Evolutionary conservation across 2,329 filamentous ascomycete species (phyloP), one percentile per base, ranked within the genome.

Genomic region (Graphilbum fragrans): DNA sequence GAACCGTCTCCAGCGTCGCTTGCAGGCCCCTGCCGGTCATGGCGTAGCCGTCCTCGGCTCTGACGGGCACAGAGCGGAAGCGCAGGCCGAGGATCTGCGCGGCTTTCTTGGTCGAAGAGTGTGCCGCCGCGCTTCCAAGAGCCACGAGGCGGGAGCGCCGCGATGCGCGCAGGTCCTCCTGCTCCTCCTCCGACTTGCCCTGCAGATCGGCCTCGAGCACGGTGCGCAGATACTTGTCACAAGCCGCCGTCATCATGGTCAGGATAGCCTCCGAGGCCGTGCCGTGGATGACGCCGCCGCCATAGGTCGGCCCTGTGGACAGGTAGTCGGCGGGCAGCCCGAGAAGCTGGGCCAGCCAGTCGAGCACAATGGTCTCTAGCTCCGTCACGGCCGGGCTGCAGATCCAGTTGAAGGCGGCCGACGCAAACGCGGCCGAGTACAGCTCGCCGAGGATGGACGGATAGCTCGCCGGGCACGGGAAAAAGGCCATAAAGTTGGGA

Each of bases 391-490:
- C 87, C 1, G 90, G 90, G 6, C 81, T 87, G 63, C 90, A 95
- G 49, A 95, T 79, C 90, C 90, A 96, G 63, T 96, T 96, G 70
- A 96, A 96, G 32, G 86, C 86, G 1, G 90, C 86, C 16, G 85
- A 85, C 12, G 80, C 92, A 62, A 95, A 88, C 7, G 86, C 82
- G 5, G 85, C 80, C 35, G 79, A 86, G 67, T 94, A 96, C 66
- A 96, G 79, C 63, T 96, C 90, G 18, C 86, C 90, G 11, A 96
- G 72, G 59, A 94, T 90, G 22, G 80, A 76, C 0, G 90, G 87
- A 56, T 82, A 95, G 29, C 82, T 85, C 41, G 80, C 79, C 20
- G 77, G 79, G 38, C 86, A 86, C 1, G 90, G 84, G 63, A 92
- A 96, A 69, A 93, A 96, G 35, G 90, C 90, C 76, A 95, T 86